Evolutionary conservation across 805 yeast species (phyloP).

Genomic region (Candida qinlingensis): DNA sequence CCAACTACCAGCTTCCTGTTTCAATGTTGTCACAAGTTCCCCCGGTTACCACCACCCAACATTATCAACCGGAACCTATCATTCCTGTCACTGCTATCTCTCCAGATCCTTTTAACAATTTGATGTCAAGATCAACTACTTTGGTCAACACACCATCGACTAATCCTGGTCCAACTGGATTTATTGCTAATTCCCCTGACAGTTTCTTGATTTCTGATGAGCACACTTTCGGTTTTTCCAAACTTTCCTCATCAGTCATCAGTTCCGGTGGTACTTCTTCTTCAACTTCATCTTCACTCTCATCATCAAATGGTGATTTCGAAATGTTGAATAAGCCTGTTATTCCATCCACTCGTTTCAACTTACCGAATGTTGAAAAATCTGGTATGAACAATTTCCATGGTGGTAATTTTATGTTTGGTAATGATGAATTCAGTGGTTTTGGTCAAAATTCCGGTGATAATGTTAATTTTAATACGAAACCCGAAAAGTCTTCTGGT

Average conservation of each 20-base stretch:
- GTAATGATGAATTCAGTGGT: neutral
- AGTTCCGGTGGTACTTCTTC: constrained; percentile 21
- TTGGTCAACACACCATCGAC: constrained; percentile 3
- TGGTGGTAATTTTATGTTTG: neutral
- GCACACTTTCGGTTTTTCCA: constrained; percentile 4
- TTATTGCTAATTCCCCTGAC: constrained; percentile 15
- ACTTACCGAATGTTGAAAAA: neutral
- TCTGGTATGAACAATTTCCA: constrained; percentile 1
- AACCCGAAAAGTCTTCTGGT: constrained; percentile 16
- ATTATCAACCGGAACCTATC: neutral
- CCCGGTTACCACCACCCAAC: neutral
- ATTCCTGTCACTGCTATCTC: neutral
- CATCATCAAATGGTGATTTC: neutral
- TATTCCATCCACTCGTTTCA: neutral
- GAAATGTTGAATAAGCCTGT: neutral
- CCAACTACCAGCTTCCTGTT: neutral
- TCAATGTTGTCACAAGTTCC: neutral
- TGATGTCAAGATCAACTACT: constrained; percentile 1
- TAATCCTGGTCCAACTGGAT: constrained; percentile 6
- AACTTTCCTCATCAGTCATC: constrained; percentile 19
- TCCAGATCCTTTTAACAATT: neutral
- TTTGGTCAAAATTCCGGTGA: neutral
- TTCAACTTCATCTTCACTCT: constrained; percentile 6
- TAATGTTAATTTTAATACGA: constrained; percentile 4
- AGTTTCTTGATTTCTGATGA: constrained; percentile 14